phyloP scores from a whole-genome alignment of 768 basidiomycete species.

The Leccinum arenicola region DNA sequence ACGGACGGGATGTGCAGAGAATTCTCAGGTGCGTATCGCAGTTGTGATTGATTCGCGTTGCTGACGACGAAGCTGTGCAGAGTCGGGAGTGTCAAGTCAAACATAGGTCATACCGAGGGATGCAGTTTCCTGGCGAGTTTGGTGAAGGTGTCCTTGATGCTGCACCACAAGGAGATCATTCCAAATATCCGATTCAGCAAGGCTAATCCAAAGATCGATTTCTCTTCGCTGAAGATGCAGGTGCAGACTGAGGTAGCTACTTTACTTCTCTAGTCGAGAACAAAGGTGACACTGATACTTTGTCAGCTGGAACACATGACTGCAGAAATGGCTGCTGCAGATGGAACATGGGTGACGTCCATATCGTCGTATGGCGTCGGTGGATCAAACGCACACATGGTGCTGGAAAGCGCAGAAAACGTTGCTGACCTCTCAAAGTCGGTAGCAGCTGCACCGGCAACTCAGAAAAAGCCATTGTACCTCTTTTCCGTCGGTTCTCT shows the following conservation, averaged over 20 bases:
- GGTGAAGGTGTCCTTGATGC: slow-evolving; percentile 33
- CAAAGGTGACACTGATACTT: no score
- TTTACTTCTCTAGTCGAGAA: not conserved
- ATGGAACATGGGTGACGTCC: slow-evolving; percentile 31
- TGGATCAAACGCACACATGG: slow-evolving; percentile 34
- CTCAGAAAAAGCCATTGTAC: slow-evolving; percentile 19
- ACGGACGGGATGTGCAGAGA: slow-evolving; percentile 17
- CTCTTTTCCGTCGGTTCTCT: slow-evolving; percentile 28
- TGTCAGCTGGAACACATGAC: slow-evolving; percentile 21
- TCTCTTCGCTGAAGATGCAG: slow-evolving; percentile 23
- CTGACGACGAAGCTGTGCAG: slow-evolving; percentile 4
- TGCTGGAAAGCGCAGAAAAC: slow-evolving; percentile 28
- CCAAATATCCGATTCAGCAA: slow-evolving; percentile 28
- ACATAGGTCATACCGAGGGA: slow-evolving; percentile 28
- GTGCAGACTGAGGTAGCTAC: slow-evolving; percentile 23
- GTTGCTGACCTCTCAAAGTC: slow-evolving; percentile 12
- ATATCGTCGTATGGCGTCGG: slow-evolving; percentile 35
- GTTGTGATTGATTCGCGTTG: not conserved
- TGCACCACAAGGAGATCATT: slow-evolving; percentile 29
- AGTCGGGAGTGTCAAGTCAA: slow-evolving; percentile 28
- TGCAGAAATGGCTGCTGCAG: slow-evolving; percentile 26
- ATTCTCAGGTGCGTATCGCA: slow-evolving; percentile 15
- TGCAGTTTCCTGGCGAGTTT: slow-evolving; percentile 35
- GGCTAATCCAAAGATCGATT: slow-evolving; percentile 28
- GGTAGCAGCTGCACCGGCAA: not conserved